A percentile compares a stretch with the other conserved stretches of the same genome.
Evolutionary conservation across 441 rosid species (phyloP).

Genomic region (Adansonia gregorii): DNA sequence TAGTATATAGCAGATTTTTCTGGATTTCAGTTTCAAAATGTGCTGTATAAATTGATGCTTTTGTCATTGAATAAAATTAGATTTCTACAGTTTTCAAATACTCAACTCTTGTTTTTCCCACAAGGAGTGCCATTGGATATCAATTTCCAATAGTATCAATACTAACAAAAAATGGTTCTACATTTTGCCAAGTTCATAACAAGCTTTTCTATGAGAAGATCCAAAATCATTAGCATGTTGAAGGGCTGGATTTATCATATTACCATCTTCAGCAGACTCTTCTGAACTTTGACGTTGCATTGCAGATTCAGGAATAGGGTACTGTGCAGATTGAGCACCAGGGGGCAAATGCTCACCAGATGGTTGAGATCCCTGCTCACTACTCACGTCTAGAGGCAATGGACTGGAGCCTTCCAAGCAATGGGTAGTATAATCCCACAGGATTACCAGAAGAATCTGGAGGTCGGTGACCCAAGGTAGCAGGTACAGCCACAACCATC

Average conservation of each 20-base stretch:
- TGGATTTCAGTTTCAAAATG: too few species aligned
- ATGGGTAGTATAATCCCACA: slow-evolving; percentile 51
- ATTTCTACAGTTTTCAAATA: too few species aligned
- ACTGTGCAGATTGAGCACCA: slow-evolving; percentile 45
- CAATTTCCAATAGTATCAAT: background rate
- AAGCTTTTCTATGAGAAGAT: slow-evolving; percentile 14
- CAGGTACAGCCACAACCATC: slow-evolving; percentile 66
- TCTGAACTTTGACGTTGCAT: slow-evolving; percentile 41
- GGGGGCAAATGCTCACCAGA: slow-evolving; percentile 41
- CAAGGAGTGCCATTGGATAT: too few species aligned
- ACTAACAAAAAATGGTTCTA: background rate
- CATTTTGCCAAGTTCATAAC: background rate
- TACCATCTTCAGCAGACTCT: slow-evolving; percentile 53
- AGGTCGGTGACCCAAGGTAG: slow-evolving; percentile 50
- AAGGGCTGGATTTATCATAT: slow-evolving; percentile 17
- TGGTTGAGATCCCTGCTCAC: slow-evolving; percentile 46
- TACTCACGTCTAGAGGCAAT: slow-evolving; percentile 45
- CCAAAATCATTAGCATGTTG: background rate
- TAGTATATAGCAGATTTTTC: too few species aligned
- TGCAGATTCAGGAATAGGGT: slow-evolving; percentile 40
- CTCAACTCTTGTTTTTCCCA: too few species aligned
- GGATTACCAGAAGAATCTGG: slow-evolving; percentile 59
- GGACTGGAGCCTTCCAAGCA: slow-evolving; percentile 60
- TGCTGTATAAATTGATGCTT: too few species aligned
- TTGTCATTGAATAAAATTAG: too few species aligned